Conservation (phyloP, 768 basidiomycete species). For the Brasilioporus rufonigricans region DNA sequence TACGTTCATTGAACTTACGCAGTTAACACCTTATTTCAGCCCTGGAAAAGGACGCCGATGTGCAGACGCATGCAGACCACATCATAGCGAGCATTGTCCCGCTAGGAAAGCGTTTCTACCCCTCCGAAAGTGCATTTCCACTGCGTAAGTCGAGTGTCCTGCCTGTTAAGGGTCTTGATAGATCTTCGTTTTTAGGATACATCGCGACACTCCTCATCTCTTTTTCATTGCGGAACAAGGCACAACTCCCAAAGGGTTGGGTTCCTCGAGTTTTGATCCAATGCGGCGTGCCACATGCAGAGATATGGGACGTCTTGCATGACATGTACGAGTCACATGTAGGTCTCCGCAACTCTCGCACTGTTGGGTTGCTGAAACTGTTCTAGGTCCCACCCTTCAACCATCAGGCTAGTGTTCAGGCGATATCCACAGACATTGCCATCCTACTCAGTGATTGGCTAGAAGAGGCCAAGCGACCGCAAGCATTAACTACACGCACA, state of each 20-base stretch:
- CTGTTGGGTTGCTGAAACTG: not conserved
- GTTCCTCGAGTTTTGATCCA: constrained; percentile 73
- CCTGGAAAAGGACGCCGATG: constrained; percentile 54
- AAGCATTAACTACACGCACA: constrained; percentile 55
- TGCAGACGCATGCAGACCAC: constrained; percentile 54
- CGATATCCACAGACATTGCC: constrained; percentile 79
- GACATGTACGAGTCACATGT: constrained; percentile 91
- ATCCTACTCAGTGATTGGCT: constrained; percentile 80
- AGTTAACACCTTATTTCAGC: constrained; percentile 35
- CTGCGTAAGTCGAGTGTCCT: constrained; percentile 52
- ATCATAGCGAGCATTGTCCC: constrained; percentile 64
- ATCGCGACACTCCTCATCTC: constrained; percentile 73
- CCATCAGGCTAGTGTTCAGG: constrained; percentile 73
- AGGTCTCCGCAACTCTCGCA: constrained; percentile 21
- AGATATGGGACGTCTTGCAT: constrained; percentile 83
- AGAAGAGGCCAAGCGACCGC: constrained; percentile 70
- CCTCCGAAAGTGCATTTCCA: constrained; percentile 89
- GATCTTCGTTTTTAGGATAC: constrained; percentile 49
- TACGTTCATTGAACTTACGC: not conserved
- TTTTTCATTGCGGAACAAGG: constrained; percentile 63
- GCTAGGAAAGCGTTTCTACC: constrained; percentile 83
- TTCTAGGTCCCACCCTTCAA: constrained; percentile 79
- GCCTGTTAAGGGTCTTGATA: not conserved
- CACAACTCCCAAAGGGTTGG: constrained; percentile 73
- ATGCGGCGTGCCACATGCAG: constrained; percentile 76